Percentiles rank a stretch among this genome's conserved stretches.
Conservation (phyloP, 768 basidiomycete genomes). For the Mycena metata region DNA sequence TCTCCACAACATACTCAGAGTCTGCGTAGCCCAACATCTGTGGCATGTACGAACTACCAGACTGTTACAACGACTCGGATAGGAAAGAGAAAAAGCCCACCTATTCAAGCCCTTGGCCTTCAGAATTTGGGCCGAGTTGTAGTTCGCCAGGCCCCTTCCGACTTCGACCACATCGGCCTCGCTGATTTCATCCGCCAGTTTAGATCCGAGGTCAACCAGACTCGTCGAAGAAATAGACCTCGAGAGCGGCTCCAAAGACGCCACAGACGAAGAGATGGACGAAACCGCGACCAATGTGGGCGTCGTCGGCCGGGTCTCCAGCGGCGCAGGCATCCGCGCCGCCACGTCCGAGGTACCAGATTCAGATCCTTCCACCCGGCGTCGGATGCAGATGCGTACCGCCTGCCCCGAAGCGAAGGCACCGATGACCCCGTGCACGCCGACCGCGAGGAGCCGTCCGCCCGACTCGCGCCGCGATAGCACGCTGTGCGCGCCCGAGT, state of each 20-base stretch:
- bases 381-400: slow-evolving; percentile 81
- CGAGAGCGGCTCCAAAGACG: slow-evolving; percentile 60
- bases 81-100: slow-evolving; percentile 58
- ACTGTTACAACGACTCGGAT: slow-evolving; percentile 26
- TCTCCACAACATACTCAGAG: slow-evolving; percentile 97
- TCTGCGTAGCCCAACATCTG: slow-evolving; percentile 93
- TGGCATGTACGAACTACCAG: slow-evolving; percentile 79
- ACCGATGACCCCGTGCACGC: slow-evolving; percentile 89
- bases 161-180: slow-evolving; percentile 86
- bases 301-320: slow-evolving; percentile 68
- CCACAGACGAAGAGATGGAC: slow-evolving; percentile 60
- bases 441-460: slow-evolving; percentile 91
- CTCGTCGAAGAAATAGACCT: slow-evolving; percentile 53
- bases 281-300: slow-evolving; percentile 61
- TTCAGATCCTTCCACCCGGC: slow-evolving; percentile 45
- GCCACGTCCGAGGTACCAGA: slow-evolving; percentile 41
- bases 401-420: slow-evolving; percentile 96
- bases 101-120: slow-evolving; percentile 93
- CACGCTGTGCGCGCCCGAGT: slow-evolving; percentile 89
- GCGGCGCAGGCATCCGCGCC: slow-evolving; percentile 54
- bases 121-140: slow-evolving; percentile 93
- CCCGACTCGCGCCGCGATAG: slow-evolving; percentile 89
- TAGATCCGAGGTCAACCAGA: slow-evolving; percentile 36
- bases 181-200: slow-evolving; percentile 52
- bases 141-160: slow-evolving; percentile 94